Conservation (phyloP, 2,329 filamentous ascomycete genomes). For the Colletotrichum coccodes region DNA sequence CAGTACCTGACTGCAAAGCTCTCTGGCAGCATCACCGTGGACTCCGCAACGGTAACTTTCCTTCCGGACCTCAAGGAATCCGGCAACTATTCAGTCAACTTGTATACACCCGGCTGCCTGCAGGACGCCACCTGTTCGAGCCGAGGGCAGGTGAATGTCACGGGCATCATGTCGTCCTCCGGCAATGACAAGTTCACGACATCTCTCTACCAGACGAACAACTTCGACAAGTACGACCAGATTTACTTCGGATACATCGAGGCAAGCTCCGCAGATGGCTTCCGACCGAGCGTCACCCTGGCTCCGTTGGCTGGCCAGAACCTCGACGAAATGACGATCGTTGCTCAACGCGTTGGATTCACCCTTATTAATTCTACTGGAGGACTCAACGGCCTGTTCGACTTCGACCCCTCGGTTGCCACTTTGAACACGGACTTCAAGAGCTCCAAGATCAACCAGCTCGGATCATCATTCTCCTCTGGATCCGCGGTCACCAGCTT, state of each 20-base stretch:
- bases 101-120: conserved; percentile 92
- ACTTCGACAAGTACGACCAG: conserved; percentile 96
- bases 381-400: conserved; percentile 89
- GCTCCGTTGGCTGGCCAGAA: conserved; percentile 73
- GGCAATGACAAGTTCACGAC: conserved; percentile 62
- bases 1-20: conserved; percentile 81
- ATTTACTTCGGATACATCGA: conserved; percentile 90
- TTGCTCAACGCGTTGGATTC: conserved; percentile 91
- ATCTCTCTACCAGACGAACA: conserved; percentile 87
- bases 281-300: conserved; percentile 84
- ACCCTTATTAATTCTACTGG: conserved; percentile 77
- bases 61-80: conserved; percentile 86
- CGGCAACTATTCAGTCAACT: conserved; percentile 89
- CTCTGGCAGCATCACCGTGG: conserved; percentile 61
- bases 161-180: conserved; percentile 71
- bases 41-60: conserved; percentile 79
- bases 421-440: conserved; percentile 72
- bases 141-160: conserved; percentile 86
- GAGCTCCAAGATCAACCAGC: conserved; percentile 79
- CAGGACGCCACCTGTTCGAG: conserved; percentile 80
- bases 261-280: conserved; percentile 70
- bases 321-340: conserved; percentile 74
- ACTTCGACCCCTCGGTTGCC: conserved; percentile 77
- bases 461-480: conserved; percentile 75
- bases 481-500: conserved; percentile 78